Conservation (phyloP, 768 basidiomycete genomes). For the Boletus insuetus region DNA sequence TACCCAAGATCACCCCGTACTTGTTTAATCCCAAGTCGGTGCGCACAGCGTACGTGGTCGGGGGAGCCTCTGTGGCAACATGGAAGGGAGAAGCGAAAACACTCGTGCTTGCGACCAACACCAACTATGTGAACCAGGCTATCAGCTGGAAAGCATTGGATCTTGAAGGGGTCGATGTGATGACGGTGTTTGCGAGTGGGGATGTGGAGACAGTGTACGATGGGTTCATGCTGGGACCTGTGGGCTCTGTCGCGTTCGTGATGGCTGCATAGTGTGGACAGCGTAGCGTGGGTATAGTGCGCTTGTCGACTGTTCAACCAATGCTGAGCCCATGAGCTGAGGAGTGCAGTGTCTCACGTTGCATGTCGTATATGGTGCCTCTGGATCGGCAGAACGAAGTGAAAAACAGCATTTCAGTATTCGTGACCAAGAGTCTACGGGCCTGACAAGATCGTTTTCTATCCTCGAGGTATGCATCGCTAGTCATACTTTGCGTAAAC, state of each 20-base stretch:
- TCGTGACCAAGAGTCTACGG: too few relatives aligned
- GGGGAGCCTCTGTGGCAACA: constrained; percentile 47
- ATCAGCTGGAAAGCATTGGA: constrained; percentile 34
- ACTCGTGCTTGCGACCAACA: constrained; percentile 52
- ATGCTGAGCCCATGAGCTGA: too few relatives aligned
- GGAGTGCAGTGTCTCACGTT: too few relatives aligned
- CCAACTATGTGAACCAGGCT: constrained; percentile 38
- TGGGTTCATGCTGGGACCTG: constrained; percentile 24
- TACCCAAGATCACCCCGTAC: constrained; percentile 46
- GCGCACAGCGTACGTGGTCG: constrained; percentile 38
- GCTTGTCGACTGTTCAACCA: too few relatives aligned
- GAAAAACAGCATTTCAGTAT: too few relatives aligned
- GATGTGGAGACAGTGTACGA: neutral
- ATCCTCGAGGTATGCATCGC: too few relatives aligned
- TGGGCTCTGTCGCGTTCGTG: constrained; percentile 24
- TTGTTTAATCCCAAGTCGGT: constrained; percentile 42
- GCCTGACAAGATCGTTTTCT: too few relatives aligned
- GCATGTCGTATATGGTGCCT: too few relatives aligned
- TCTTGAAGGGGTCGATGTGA: constrained; percentile 6
- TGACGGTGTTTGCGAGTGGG: constrained; percentile 17
- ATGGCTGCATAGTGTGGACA: neutral
- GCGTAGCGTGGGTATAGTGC: too few relatives aligned
- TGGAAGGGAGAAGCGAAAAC: constrained; percentile 44
- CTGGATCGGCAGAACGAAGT: too few relatives aligned
- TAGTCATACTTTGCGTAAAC: too few relatives aligned